Evolutionary conservation across 371 early-diverging fungal genomes (phyloP), one percentile per base, ranked within the genome.

Genomic region (Mucor racemosus): DNA sequence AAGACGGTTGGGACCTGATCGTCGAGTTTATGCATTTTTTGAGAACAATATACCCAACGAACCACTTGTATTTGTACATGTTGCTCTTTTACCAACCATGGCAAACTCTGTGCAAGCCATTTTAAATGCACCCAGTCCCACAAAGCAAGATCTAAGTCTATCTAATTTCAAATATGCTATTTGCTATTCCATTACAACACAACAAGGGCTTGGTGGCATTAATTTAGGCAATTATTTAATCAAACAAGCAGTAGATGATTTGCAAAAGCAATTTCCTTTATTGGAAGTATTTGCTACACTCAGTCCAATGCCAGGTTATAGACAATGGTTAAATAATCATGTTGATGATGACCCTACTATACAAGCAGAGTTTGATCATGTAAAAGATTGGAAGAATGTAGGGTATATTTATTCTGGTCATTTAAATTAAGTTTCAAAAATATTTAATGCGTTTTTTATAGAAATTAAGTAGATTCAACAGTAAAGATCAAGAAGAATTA

Each of bases 121-220:
- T 54, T 63, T 95, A 26, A 78, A 86, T 17, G 89, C 90, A 62
- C 85, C 84, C 5, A 62, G 67, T 5, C 79, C 54, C 5, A 35
- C 33, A 44, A 17, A 36, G 21, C 13, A 39, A 5, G 17, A 40
- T n/a, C 17, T 39, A 8, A 21, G 69, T 53, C 64, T 67, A 17
- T 67, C 73, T 9, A 68, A 78, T 3, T 76, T 88, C 36, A 76
- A 77, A 21, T 87, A 85, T 55, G 96, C 94, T 10, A 88, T 94
- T 1, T 96, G 95, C 69, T 96, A 96, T 76, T 94, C 96, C 2
- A 95, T 96, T 65, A 91, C 92, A 21, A 90, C 94, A 15, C 94
- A 94, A 68, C 81, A 78, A 40, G 95, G 87, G 0, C 80, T 96
- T 5, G 79, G 92, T 2, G 94, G 95, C 5, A 91, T 95, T 35